Percentiles rank a stretch among this genome's conserved stretches.
These are phyloP conservation scores for Avena insularis DNA, from an alignment of 176 grass and related monocot genomes.

Conservation along the genomic window DNA sequence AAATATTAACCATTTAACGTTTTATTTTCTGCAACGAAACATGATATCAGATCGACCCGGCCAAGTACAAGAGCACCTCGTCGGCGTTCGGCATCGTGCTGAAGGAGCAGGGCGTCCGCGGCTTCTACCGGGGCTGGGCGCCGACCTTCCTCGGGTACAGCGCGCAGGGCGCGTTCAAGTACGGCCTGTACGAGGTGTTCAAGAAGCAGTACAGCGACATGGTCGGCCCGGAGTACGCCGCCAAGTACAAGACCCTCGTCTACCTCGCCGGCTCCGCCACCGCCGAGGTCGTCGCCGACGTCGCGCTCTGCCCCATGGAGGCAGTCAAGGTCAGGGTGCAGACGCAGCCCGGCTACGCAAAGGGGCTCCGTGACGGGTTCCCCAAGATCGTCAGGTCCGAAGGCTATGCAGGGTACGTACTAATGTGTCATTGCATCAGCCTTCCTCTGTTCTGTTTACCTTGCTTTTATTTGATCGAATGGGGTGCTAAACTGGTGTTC, in stretches of 20 bases:
- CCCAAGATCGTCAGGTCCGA: slow-evolving; percentile 78
- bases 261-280: slow-evolving; percentile 87
- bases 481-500: not conserved
- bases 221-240: slow-evolving; percentile 69
- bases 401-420: slow-evolving; percentile 60
- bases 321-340: slow-evolving; percentile 89
- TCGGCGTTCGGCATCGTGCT: slow-evolving; percentile 79
- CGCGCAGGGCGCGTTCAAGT: slow-evolving; percentile 87
- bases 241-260: slow-evolving; percentile 81
- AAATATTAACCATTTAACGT: not conserved
- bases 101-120: slow-evolving; percentile 66
- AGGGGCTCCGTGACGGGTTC: slow-evolving; percentile 65
- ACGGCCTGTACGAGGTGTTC: slow-evolving; percentile 86
- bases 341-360: slow-evolving; percentile 77
- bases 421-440: no score
- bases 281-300: slow-evolving; percentile 78
- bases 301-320: slow-evolving; percentile 89
- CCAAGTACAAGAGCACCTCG: slow-evolving; percentile 79
- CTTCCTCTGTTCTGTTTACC: not conserved
- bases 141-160: slow-evolving; percentile 87
- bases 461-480: not conserved
- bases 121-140: slow-evolving; percentile 84
- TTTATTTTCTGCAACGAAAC: not conserved
- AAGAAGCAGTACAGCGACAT: slow-evolving; percentile 84
- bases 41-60: slow-evolving; percentile 65